phyloP scores from a whole-genome alignment of 306 rosid species.

The Hippophae gyantsensis region DNA sequence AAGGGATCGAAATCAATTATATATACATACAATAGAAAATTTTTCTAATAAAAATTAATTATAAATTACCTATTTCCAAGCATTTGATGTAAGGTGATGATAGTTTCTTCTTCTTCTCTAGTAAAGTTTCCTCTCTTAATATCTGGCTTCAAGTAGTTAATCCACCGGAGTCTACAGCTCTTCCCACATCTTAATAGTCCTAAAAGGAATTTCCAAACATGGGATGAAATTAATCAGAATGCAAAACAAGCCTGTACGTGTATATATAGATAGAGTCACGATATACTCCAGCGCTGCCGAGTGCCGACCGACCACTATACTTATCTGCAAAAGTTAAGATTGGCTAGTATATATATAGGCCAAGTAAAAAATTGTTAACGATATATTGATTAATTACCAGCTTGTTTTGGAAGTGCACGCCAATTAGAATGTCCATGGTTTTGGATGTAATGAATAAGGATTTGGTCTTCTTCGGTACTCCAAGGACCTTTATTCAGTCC shows the following conservation, averaged over 20 bases:
- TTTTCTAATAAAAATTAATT: neutral
- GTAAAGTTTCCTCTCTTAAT: conserved; percentile 94
- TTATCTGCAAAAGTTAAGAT: too few species aligned
- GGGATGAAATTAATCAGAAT: neutral
- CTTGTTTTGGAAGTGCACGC: conserved; percentile 94
- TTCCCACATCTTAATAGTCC: conserved; percentile 89
- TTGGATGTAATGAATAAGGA: conserved; percentile 48
- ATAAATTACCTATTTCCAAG: conserved; percentile 71
- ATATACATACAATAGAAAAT: neutral
- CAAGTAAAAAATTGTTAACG: neutral
- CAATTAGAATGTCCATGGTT: conserved; percentile 74
- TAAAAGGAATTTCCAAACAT: conserved; percentile 13
- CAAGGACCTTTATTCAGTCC: conserved; percentile 93
- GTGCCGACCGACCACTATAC: too few species aligned
- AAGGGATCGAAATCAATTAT: too few species aligned
- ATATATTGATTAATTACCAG: conserved; percentile 37
- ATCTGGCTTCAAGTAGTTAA: conserved; percentile 76
- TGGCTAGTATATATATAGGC: too few species aligned
- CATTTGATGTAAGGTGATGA: conserved; percentile 53
- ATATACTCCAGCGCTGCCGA: too few species aligned
- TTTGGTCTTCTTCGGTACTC: conserved; percentile 75
- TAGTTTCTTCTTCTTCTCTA: conserved; percentile 60
- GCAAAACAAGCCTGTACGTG: too few species aligned
- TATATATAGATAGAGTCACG: too few species aligned
- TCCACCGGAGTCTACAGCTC: conserved; percentile 90